Evolutionary conservation across 768 basidiomycete species (phyloP).

Genomic region (Boletus speciosus): DNA sequence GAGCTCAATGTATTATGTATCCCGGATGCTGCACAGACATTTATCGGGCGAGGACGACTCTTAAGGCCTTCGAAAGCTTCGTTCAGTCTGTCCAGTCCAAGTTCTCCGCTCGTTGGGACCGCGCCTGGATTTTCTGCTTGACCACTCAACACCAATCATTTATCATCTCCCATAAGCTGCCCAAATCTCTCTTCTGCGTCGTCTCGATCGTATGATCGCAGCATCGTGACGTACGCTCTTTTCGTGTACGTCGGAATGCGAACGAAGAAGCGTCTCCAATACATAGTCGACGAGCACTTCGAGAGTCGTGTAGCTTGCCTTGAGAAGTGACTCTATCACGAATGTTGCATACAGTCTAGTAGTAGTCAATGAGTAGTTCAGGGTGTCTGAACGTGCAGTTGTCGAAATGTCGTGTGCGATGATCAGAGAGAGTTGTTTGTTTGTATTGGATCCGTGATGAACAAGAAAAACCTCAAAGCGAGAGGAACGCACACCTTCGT

Average conservation of each 20-base stretch:
- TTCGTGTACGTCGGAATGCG: slow-evolving; percentile 32
- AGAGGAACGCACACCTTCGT: no score
- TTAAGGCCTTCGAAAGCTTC: no score
- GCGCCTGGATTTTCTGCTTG: no score
- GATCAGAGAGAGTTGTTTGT: slow-evolving; percentile 51
- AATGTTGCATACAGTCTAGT: slow-evolving; percentile 35
- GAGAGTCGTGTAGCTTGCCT: slow-evolving; percentile 37
- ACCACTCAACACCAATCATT: no score
- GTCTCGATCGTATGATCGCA: slow-evolving; percentile 46
- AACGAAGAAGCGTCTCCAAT: slow-evolving; percentile 36
- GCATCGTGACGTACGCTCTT: slow-evolving; percentile 42
- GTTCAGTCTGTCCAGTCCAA: no score
- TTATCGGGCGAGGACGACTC: no score
- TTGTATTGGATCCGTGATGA: slow-evolving; percentile 29
- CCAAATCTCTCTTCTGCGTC: slow-evolving; percentile 18
- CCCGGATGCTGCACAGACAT: no score
- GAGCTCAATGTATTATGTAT: slow-evolving; percentile 1
- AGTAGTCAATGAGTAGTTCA: slow-evolving; percentile 63
- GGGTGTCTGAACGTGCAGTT: slow-evolving; percentile 51
- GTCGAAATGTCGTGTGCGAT: slow-evolving; percentile 48
- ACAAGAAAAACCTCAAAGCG: no score
- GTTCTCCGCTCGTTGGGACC: no score
- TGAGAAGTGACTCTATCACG: slow-evolving; percentile 18
- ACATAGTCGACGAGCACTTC: slow-evolving; percentile 46
- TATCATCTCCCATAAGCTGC: no score